Evolutionary conservation across 495 filamentous ascomycete species (phyloP), one percentile per base, ranked within the genome.

Genomic region (Aspergillus leporis): DNA sequence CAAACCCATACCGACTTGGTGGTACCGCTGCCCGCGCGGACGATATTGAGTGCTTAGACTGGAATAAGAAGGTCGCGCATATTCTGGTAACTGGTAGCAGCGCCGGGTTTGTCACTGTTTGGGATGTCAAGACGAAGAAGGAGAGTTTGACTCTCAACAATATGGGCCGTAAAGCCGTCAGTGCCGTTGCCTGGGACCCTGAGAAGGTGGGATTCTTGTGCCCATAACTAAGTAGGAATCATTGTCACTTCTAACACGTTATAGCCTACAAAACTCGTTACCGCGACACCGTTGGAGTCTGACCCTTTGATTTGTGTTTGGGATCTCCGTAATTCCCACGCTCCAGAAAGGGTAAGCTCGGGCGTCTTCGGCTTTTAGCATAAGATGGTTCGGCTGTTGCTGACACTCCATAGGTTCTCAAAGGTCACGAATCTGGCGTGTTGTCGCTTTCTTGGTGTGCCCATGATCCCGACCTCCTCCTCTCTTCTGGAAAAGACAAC

Each of bases 51-150:
- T 92, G 91, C 58, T 77, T 98, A 66, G 93, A 97, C 63, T 99
- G 94, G 94, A 99, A 99, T 77, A 92, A 92, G 66, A 98, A 96
- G 78, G 93, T 97, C 40, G 81, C 93, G 21, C 93, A 99, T 72
- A 99, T 99, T 66, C 74, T 98, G 59, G 95, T 92, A 28, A 97
- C 94, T 13, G 94, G 94, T 61, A 92, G 93, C 68, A 92, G 85
- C 63, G 94, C 92, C 19, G 94, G 94, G 12, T 96, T 97, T 66
- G 92, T 98, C 28, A 97, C 94, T 12, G 93, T 99, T 3, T 99
- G 94, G 94, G 94, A 99, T 79, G 85, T 98, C 45, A 97, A 96
- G 79, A 89, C 88, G 0, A 97, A 95, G 83, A 96, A 93, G 75
- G 92, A 96, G 64, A 96, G 91, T 53, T 77, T 99, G 71, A 97